These are phyloP conservation scores for Apiosordaria backusii DNA, from an alignment of 495 filamentous ascomycete species.

Conservation along the genomic window DNA sequence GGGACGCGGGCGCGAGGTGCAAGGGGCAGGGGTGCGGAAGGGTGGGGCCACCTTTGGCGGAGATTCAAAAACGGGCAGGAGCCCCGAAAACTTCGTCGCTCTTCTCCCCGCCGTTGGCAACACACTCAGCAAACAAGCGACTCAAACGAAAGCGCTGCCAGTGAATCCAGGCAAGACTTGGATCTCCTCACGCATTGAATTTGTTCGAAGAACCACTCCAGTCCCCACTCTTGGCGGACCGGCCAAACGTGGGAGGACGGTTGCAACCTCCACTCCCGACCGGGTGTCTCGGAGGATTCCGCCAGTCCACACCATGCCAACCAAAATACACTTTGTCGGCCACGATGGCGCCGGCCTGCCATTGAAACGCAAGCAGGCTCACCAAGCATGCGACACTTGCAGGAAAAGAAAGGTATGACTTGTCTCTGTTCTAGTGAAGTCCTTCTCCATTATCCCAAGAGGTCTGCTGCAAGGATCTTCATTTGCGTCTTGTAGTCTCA, in stretches of 20 bases:
- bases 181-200: too few relatives aligned
- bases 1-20: too few relatives aligned
- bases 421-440: neutral
- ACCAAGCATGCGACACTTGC: constrained; percentile 45
- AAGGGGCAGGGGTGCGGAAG: neutral
- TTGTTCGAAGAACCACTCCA: neutral
- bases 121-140: neutral
- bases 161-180: too few relatives aligned
- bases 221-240: neutral
- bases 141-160: too few relatives aligned
- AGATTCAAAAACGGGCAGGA: neutral
- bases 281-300: too few relatives aligned
- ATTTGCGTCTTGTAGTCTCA: too few relatives aligned
- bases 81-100: neutral
- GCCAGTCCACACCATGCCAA: neutral
- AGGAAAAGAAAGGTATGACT: constrained; percentile 41
- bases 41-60: too few relatives aligned
- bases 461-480: neutral
- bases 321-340: constrained; percentile 42
- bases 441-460: neutral
- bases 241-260: neutral
- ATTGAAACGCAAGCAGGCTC: constrained; percentile 47
- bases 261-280: neutral
- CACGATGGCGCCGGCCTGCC: constrained; percentile 42
- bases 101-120: too few relatives aligned